These are phyloP conservation scores for Sordariomycetes sp. DNA, from an alignment of 2,329 filamentous ascomycete species.

Conservation along the genomic window DNA sequence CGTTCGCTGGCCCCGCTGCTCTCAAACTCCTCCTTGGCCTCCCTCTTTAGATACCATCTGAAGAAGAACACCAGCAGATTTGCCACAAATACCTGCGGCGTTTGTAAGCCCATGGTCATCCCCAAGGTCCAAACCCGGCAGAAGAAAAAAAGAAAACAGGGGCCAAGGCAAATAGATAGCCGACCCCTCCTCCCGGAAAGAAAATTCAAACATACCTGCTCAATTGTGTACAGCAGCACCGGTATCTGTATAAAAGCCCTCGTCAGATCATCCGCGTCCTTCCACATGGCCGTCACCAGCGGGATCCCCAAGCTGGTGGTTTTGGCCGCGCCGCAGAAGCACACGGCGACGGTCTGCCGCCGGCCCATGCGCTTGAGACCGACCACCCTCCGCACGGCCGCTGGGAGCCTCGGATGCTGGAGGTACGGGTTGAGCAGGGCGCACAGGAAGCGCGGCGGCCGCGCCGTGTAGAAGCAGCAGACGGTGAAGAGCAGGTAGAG, in stretches of 20 bases:
- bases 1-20: not conserved
- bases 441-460: slow-evolving; percentile 26
- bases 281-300: slow-evolving; percentile 59
- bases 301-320: slow-evolving; percentile 64
- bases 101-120: no score
- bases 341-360: slow-evolving; percentile 59
- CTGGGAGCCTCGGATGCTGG: slow-evolving; percentile 14
- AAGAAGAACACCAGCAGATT: slow-evolving; percentile 37
- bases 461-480: slow-evolving; percentile 45
- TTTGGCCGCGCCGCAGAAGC: slow-evolving; percentile 66
- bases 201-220: no score
- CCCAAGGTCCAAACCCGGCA: no score
- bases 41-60: slow-evolving; percentile 29
- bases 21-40: not conserved
- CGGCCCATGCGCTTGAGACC: slow-evolving; percentile 43
- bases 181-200: no score
- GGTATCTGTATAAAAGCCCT: slow-evolving; percentile 54
- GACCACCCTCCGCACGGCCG: slow-evolving; percentile 19
- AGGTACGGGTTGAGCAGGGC: slow-evolving; percentile 19
- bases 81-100: slow-evolving; percentile 33
- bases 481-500: slow-evolving; percentile 54
- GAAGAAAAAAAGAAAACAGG: no score
- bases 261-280: slow-evolving; percentile 40
- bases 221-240: slow-evolving; percentile 52
- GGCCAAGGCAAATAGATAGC: no score